Conservation (phyloP, 768 basidiomycete genomes). For the Butyriboletus loyo region DNA sequence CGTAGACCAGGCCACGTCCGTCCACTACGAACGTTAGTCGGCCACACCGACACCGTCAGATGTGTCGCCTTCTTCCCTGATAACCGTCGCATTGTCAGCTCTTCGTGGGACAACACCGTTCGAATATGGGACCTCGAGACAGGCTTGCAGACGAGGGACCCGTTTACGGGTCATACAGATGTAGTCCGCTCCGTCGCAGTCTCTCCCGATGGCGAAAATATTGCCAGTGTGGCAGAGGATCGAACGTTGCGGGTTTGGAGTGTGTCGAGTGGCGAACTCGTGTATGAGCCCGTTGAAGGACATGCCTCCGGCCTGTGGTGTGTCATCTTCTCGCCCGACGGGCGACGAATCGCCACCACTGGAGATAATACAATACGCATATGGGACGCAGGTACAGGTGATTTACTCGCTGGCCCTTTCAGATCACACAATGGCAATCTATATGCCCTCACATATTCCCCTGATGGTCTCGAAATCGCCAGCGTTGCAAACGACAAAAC, state of each 20-base stretch:
- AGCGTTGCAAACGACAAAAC: slow-evolving; percentile 32
- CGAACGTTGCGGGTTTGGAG: slow-evolving; percentile 29
- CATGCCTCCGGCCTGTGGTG: slow-evolving; percentile 28
- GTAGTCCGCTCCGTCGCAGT: slow-evolving; percentile 30
- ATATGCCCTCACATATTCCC: slow-evolving; percentile 38
- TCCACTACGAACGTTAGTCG: slow-evolving; percentile 31
- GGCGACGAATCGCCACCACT: slow-evolving; percentile 30
- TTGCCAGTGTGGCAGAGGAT: slow-evolving; percentile 31
- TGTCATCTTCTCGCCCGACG: slow-evolving; percentile 32
- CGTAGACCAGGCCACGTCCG: slow-evolving; percentile 27
- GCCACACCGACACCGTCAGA: slow-evolving; percentile 26
- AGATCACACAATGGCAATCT: slow-evolving; percentile 31
- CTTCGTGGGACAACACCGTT: slow-evolving; percentile 26
- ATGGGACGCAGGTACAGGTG: slow-evolving; percentile 30
- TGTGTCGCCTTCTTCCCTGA: slow-evolving; percentile 30
- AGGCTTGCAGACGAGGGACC: slow-evolving; percentile 9
- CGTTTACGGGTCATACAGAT: slow-evolving; percentile 28
- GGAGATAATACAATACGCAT: slow-evolving; percentile 32
- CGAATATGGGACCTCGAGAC: slow-evolving; percentile 28
- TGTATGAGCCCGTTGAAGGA: slow-evolving; percentile 25
- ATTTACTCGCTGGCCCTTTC: slow-evolving; percentile 26
- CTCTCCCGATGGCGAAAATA: slow-evolving; percentile 25
- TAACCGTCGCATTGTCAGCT: slow-evolving; percentile 21
- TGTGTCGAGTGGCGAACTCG: slow-evolving; percentile 18
- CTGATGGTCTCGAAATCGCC: slow-evolving; percentile 30